Percentiles rank a stretch among this genome's conserved stretches.
phyloP scores from a whole-genome alignment of 345 rosid species.

The Lepidium didymum region DNA sequence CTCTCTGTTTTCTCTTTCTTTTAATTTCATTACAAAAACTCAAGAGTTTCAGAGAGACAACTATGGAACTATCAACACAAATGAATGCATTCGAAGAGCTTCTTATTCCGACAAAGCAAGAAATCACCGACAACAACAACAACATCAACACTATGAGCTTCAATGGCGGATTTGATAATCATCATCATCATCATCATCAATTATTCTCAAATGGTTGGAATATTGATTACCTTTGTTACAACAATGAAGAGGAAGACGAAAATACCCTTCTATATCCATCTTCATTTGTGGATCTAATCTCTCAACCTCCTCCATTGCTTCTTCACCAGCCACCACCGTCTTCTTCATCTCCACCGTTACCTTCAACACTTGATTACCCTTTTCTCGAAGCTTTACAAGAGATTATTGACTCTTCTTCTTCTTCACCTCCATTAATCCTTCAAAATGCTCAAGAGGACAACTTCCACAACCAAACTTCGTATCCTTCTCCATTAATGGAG shows the following conservation, averaged over 20 bases:
- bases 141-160: slow-evolving; percentile 13
- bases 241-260: slow-evolving; percentile 29
- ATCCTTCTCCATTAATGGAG: slow-evolving; percentile 38
- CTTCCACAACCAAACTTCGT: slow-evolving; percentile 3
- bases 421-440: slow-evolving; percentile 25
- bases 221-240: slow-evolving; percentile 42
- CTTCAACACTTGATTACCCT: slow-evolving; percentile 37
- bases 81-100: slow-evolving; percentile 70
- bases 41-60: not conserved
- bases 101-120: slow-evolving; percentile 51
- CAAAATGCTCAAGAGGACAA: slow-evolving; percentile 19
- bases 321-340: slow-evolving; percentile 23
- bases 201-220: slow-evolving; percentile 42
- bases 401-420: slow-evolving; percentile 31
- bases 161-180: slow-evolving; percentile 20
- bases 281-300: slow-evolving; percentile 33
- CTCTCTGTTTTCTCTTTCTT: slow-evolving; percentile 1
- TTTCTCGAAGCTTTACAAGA: slow-evolving; percentile 36
- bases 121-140: slow-evolving; percentile 26
- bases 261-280: slow-evolving; percentile 16
- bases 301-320: slow-evolving; percentile 30
- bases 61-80: slow-evolving; percentile 60
- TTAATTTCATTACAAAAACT: not conserved
- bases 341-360: slow-evolving; percentile 26
- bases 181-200: slow-evolving; percentile 18